These are phyloP conservation scores for Neurospora sp. DNA, from an alignment of 495 filamentous ascomycete species.

Conservation along the genomic window DNA sequence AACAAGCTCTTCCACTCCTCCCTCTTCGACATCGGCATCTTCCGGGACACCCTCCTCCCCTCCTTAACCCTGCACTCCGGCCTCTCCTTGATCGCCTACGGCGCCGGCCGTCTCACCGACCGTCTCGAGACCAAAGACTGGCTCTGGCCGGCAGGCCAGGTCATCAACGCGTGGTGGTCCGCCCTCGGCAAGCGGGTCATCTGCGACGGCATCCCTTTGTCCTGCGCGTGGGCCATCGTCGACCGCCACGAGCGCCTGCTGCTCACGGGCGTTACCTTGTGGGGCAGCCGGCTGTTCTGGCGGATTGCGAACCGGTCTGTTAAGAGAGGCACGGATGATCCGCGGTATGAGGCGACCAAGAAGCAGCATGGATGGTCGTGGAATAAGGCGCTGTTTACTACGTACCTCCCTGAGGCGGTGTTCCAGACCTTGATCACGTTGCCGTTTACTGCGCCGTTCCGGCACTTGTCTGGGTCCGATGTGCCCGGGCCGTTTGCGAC, in stretches of 20 bases:
- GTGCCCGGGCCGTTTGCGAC: not conserved
- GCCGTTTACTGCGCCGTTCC: constrained; percentile 46
- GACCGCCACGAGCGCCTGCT: constrained; percentile 43
- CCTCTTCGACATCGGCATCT: constrained; percentile 32
- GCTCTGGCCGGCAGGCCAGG: constrained; percentile 44
- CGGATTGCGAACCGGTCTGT: constrained; percentile 37
- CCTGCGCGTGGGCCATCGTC: constrained; percentile 31
- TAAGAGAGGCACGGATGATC: constrained; percentile 37
- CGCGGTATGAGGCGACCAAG: constrained; percentile 41
- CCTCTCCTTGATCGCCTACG: constrained; percentile 38
- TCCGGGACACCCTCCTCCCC: constrained; percentile 42
- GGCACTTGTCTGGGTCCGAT: constrained; percentile 14
- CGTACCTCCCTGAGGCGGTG: constrained; percentile 43
- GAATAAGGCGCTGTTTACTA: constrained; percentile 37
- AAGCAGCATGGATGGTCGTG: constrained; percentile 38
- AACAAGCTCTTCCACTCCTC: constrained; percentile 24
- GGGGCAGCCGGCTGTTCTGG: constrained; percentile 45
- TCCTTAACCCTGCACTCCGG: constrained; percentile 36
- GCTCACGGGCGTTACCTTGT: constrained; percentile 41
- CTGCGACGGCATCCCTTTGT: constrained; percentile 28
- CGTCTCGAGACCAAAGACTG: constrained; percentile 48
- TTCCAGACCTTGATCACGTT: constrained; percentile 44
- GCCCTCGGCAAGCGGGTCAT: constrained; percentile 37
- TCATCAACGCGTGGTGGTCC: constrained; percentile 49
- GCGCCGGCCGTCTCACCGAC: constrained; percentile 35